Conservation (phyloP, 305 asterid genomes). For the Ajuga reptans region DNA sequence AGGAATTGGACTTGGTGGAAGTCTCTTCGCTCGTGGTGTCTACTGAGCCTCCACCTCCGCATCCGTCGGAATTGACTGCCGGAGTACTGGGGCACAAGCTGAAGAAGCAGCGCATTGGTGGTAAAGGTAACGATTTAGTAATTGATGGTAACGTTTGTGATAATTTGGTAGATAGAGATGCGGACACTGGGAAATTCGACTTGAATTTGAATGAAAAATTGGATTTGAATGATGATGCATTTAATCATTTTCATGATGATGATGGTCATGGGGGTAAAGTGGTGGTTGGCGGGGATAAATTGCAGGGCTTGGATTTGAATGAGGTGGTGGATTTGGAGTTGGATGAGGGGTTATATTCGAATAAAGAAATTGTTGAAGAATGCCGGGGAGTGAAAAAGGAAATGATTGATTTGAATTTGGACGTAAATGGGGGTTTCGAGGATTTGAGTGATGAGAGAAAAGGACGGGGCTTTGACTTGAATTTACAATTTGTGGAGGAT, state of each 20-base stretch:
- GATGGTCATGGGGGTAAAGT: slow-evolving; percentile 25
- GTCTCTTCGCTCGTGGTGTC: slow-evolving; percentile 36
- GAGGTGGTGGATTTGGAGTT: slow-evolving; percentile 31
- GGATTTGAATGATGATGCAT: slow-evolving; percentile 34
- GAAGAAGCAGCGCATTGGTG: slow-evolving; percentile 35
- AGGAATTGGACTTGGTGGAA: slow-evolving; percentile 45
- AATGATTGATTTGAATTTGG: slow-evolving; percentile 71
- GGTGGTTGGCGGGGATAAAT: slow-evolving; percentile 28
- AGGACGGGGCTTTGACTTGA: slow-evolving; percentile 60
- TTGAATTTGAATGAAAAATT: slow-evolving; percentile 57
- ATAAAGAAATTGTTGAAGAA: slow-evolving; percentile 22
- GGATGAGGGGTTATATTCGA: slow-evolving; percentile 24
- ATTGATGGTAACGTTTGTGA: slow-evolving; percentile 24
- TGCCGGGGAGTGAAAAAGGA: slow-evolving; percentile 23
- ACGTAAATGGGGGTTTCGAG: slow-evolving; percentile 40
- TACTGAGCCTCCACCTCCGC: slow-evolving; percentile 21
- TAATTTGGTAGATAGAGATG: slow-evolving; percentile 27
- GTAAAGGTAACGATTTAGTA: slow-evolving; percentile 25
- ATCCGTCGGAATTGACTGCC: slow-evolving; percentile 23
- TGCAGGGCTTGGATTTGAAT: slow-evolving; percentile 43
- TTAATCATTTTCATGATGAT: slow-evolving; percentile 18
- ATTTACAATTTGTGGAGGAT: slow-evolving; percentile 55
- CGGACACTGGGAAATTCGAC: slow-evolving; percentile 27
- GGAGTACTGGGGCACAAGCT: slow-evolving; percentile 32
- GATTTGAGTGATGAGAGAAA: slow-evolving; percentile 29